These are phyloP conservation scores for Salicornia ramosissima DNA, from an alignment of 148 eudicot species.

Conservation along the genomic window DNA sequence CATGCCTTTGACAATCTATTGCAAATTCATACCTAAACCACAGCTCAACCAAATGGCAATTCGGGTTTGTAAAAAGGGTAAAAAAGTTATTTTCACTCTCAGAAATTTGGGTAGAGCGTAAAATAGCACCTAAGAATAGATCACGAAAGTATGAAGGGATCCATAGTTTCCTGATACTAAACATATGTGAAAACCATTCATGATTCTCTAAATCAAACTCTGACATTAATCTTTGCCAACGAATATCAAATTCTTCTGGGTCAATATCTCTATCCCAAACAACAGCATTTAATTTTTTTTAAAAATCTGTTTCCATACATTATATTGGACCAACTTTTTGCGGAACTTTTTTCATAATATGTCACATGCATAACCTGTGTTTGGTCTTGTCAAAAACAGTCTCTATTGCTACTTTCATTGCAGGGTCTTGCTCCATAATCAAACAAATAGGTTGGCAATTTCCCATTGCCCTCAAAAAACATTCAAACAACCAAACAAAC, in stretches of 20 bases:
- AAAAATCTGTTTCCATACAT: neutral
- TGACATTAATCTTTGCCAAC: neutral
- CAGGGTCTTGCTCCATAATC: conserved; percentile 10
- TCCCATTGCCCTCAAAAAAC: neutral
- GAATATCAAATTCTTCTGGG: neutral
- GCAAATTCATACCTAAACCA: neutral
- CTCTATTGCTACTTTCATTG: neutral
- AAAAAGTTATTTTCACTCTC: neutral
- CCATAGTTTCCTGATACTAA: neutral
- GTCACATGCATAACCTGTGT: conserved; percentile 2
- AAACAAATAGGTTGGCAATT: neutral
- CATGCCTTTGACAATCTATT: neutral
- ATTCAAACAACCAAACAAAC: neutral
- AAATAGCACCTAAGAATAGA: neutral
- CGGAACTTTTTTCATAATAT: conserved; percentile 1
- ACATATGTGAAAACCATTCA: neutral
- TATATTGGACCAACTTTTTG: neutral
- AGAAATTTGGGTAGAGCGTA: neutral
- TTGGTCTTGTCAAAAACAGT: neutral
- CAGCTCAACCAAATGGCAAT: neutral
- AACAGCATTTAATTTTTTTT: neutral
- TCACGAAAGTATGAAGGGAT: neutral
- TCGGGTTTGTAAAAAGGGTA: neutral
- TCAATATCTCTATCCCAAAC: neutral
- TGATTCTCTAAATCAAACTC: neutral